These are phyloP conservation scores for Viola pubescens DNA, from an alignment of 441 rosid species.

Conservation along the genomic window DNA sequence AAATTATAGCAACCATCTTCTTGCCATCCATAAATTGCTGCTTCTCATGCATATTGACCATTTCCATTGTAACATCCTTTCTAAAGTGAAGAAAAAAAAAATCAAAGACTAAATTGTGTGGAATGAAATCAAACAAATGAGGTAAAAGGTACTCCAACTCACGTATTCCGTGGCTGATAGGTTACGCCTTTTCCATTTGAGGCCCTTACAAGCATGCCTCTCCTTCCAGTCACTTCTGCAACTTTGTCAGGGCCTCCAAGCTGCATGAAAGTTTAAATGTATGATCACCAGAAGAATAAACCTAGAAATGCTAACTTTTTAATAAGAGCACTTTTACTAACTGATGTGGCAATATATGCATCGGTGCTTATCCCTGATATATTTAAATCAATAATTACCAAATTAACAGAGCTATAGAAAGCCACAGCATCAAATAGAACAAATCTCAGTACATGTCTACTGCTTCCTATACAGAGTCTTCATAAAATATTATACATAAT, in stretches of 20 bases:
- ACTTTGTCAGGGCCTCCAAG: constrained; percentile 99
- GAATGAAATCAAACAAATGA: constrained; percentile 12
- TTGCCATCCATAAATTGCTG: constrained; percentile 98
- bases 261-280: constrained; percentile 30
- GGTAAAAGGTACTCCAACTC: constrained; percentile 26
- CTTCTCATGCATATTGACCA: constrained; percentile 99
- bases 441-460: too few species aligned
- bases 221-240: constrained; percentile 98
- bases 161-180: constrained; percentile 97
- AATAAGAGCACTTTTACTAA: too few species aligned
- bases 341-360: too few species aligned
- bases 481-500: too few species aligned
- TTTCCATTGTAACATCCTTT: constrained; percentile 95
- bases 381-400: too few species aligned
- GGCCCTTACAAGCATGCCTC: constrained; percentile 99
- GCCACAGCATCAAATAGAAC: too few species aligned
- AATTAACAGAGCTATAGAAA: too few species aligned
- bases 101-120: constrained; percentile 19
- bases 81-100: constrained; percentile 37
- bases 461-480: too few species aligned
- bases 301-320: neutral
- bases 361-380: too few species aligned
- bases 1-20: constrained; percentile 91
- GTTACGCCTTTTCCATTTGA: constrained; percentile 95
- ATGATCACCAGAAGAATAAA: neutral